These are phyloP conservation scores for Serendipita sp. DNA, from an alignment of 768 basidiomycete species.

Conservation along the genomic window DNA sequence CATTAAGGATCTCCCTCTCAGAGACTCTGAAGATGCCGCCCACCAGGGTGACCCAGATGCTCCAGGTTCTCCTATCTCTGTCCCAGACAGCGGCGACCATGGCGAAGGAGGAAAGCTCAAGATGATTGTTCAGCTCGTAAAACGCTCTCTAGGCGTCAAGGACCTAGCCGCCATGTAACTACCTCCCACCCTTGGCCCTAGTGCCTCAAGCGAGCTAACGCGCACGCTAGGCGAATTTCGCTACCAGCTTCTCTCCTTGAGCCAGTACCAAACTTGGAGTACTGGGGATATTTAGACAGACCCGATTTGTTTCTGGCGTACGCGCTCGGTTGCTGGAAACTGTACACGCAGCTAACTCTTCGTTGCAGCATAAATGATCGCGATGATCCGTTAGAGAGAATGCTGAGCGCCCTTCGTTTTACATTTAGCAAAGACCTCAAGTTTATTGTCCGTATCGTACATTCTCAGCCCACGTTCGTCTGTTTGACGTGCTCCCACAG, in stretches of 20 bases:
- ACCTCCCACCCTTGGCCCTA: background rate
- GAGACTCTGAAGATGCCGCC: background rate
- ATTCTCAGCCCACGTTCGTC: background rate
- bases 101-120: constrained; percentile 86
- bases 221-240: constrained; percentile 56
- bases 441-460: constrained; percentile 46
- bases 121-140: constrained; percentile 83
- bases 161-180: constrained; percentile 87
- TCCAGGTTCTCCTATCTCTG: constrained; percentile 40
- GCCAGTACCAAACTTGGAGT: constrained; percentile 90
- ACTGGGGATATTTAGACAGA: constrained; percentile 86
- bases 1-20: background rate
- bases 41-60: constrained; percentile 24
- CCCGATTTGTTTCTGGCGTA: constrained; percentile 86
- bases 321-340: constrained; percentile 20
- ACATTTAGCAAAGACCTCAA: constrained; percentile 88
- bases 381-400: constrained; percentile 81
- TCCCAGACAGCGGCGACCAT: constrained; percentile 50
- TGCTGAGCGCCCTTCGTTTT: constrained; percentile 83
- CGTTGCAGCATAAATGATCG: constrained; percentile 71
- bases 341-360: background rate
- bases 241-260: constrained; percentile 85
- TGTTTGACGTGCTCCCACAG: constrained; percentile 22
- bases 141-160: constrained; percentile 83
- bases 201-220: background rate